These are phyloP conservation scores for Zymoseptoria passerinii DNA, from an alignment of 2,329 filamentous ascomycete genomes.

Conservation along the genomic window DNA sequence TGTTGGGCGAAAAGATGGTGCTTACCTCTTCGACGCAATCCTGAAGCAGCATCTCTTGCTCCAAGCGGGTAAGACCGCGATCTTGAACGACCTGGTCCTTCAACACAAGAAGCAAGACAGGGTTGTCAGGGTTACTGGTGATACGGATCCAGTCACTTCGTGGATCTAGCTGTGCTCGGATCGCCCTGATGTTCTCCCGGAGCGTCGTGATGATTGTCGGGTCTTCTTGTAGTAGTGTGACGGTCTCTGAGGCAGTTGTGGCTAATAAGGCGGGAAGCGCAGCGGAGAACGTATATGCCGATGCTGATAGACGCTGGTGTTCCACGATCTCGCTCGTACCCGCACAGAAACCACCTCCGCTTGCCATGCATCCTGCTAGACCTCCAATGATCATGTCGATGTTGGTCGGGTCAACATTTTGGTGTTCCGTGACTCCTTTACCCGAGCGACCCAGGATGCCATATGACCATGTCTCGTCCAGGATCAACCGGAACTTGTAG, in stretches of 20 bases:
- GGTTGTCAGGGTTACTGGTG: constrained; percentile 75
- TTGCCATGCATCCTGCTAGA: constrained; percentile 79
- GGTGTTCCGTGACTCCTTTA: constrained; percentile 85
- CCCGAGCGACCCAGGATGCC: constrained; percentile 88
- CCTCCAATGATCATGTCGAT: constrained; percentile 97
- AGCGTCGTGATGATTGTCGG: constrained; percentile 72
- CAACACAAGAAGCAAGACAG: constrained; percentile 72
- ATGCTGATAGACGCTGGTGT: constrained; percentile 88
- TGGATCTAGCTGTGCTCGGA: constrained; percentile 82
- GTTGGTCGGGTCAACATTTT: constrained; percentile 87
- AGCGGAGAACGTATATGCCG: constrained; percentile 91
- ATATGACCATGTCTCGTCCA: constrained; percentile 97
- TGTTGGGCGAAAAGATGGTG: constrained; percentile 1
- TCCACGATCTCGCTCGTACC: constrained; percentile 86
- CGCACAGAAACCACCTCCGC: constrained; percentile 92
- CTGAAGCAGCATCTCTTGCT: constrained; percentile 77
- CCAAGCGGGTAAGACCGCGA: constrained; percentile 55
- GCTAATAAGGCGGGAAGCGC: constrained; percentile 88
- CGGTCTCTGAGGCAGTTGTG: constrained; percentile 88
- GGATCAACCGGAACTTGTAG: constrained; percentile 96
- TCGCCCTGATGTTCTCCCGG: constrained; percentile 75
- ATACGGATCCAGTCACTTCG: constrained; percentile 87
- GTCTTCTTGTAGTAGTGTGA: constrained; percentile 76
- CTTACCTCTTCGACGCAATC: constrained; percentile 94
- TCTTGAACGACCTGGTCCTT: constrained; percentile 73